Evolutionary conservation across 495 filamentous ascomycete genomes (phyloP), one percentile per base, ranked within the genome.

Genomic region (Astrocystis sublimbata): DNA sequence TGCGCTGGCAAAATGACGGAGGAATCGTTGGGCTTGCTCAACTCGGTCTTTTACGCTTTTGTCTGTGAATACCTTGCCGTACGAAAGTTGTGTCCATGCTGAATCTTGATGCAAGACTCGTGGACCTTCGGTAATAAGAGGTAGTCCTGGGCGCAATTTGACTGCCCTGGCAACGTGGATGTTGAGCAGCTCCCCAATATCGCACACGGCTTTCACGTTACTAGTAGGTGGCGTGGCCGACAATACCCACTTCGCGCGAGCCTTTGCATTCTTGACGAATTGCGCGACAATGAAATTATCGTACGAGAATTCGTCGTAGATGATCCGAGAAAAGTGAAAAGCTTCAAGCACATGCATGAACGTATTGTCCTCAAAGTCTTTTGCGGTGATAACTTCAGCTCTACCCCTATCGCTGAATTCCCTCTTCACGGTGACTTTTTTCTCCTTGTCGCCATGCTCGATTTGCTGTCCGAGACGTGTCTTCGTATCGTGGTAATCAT

Each of bases 271-370:
- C 26, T 62, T 58, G 24, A 77, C 63, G 60, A 80, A 78, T n/a
- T 63, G 55, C 4, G 59, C 61, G 23, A 70, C 54, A 4, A 75
- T 64, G 21, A 74, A 64, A 13, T 79, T 73, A 36, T 79, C 69
- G 64, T 89, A 88, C 1, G 86, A 84, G 69, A 84, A 91, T 56
- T 92, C 89, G 66, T 92, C 89, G 45, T 89, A 79, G 4, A 92
- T 78, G 13, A 90, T 64, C 0, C 89, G 83, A 53, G 83, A 78
- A 65, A 83, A 92, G 10, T 72, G 73, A 71, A 86, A 90, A 56
- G 79, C 79, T 56, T 90, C 86, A 2, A 91, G 64, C 0, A 53
- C 36, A 80, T 17, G 12, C n/a, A 64, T 1, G 33, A 38, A 19
- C 19, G 42, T 17, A 5, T 54, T 17, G 12, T 13, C 9, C 19